Base-by-base conservation (phyloP, 2,329 filamentous ascomycete genomes). In the Macroventuria anomochaeta region DNA sequence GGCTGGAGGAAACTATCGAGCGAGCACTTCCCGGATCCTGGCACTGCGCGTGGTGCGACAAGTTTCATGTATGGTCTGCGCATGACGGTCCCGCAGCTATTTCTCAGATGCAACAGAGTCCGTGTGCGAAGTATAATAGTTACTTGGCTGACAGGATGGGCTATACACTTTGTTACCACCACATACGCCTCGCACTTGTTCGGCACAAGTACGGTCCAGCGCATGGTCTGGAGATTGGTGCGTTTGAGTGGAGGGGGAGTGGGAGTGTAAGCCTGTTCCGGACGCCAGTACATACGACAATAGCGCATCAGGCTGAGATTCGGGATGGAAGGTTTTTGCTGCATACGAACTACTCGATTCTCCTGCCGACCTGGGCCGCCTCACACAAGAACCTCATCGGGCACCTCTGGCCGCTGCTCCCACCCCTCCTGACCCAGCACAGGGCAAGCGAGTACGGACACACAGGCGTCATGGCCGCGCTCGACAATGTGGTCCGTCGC, bases 1-100 rank as follows among this genome's bases (percentile, higher is more conserved):
- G 56, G 2, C 65, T 69, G 28, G 62, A 66, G 42, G 53, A 48
- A 1, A 63, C 71, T 5, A 61, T 73, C 12, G 70, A 73, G 46
- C 66, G 69, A 7, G 69, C 70, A 1, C 70, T 73, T 33, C 68
- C 69, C 1, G 61, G 59, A 1, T 59, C 68, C 44, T 73, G 68
- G 68, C 71, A 65, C 59, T 73, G 70, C 50, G 64, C 67, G 2
- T 73, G 68, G 69, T 73, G 70, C 55, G 68, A 71, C 31, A 61
- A 43, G 23, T 73, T 73, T 54, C 70, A 73, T 25, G 7, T 34
- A 0, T 68, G 63, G 63, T 29, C 52, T 11, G 42, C 57, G 1
- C 12, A 42, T 2, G 34, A 49, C 7, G 55, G 56, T 58, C 15
- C 69, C 58, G 42, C 20, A 39, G 20, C 57, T 57, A 13, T 48